A percentile compares a stretch with the other conserved stretches of the same genome.
These are phyloP conservation scores for Hericium rajendrae DNA, from an alignment of 768 basidiomycete genomes.

Conservation along the genomic window DNA sequence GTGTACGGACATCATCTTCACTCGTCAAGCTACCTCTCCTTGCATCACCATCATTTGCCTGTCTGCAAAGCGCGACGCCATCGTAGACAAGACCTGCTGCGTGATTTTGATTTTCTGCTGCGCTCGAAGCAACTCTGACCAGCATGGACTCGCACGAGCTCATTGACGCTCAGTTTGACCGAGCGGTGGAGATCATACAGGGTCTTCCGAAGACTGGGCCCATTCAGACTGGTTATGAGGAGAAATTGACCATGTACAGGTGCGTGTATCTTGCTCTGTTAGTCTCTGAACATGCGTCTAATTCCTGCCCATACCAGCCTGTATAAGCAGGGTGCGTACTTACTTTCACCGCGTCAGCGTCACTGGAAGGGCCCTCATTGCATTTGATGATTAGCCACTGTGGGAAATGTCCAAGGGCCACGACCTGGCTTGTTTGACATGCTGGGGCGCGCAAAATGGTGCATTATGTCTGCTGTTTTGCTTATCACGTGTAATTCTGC, in stretches of 20 bases:
- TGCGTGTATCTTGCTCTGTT: conserved; percentile 21
- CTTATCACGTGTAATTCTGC: conserved; percentile 9
- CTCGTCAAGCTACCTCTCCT: background rate
- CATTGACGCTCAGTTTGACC: conserved; percentile 81
- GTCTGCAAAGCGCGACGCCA: background rate
- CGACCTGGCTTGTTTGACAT: conserved; percentile 87
- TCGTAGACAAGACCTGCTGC: too few relatives aligned
- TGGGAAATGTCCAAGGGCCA: conserved; percentile 72
- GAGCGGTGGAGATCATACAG: conserved; percentile 92
- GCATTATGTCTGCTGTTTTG: conserved; percentile 13
- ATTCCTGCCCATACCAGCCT: conserved; percentile 35
- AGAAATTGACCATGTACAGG: conserved; percentile 93
- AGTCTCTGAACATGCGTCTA: background rate
- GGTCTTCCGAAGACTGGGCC: conserved; percentile 87
- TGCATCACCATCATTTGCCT: background rate
- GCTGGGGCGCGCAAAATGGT: conserved; percentile 92
- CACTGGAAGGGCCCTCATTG: background rate
- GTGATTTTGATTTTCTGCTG: too few relatives aligned
- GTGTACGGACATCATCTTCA: too few relatives aligned
- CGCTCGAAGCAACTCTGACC: background rate
- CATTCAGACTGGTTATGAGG: conserved; percentile 92
- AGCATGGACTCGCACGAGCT: conserved; percentile 55
- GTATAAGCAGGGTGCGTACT: conserved; percentile 77
- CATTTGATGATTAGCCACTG: conserved; percentile 50
- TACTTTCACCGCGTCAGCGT: too few relatives aligned